phyloP scores from a whole-genome alignment of 2,329 filamentous ascomycete species.

The Tolypocladium sp. region DNA sequence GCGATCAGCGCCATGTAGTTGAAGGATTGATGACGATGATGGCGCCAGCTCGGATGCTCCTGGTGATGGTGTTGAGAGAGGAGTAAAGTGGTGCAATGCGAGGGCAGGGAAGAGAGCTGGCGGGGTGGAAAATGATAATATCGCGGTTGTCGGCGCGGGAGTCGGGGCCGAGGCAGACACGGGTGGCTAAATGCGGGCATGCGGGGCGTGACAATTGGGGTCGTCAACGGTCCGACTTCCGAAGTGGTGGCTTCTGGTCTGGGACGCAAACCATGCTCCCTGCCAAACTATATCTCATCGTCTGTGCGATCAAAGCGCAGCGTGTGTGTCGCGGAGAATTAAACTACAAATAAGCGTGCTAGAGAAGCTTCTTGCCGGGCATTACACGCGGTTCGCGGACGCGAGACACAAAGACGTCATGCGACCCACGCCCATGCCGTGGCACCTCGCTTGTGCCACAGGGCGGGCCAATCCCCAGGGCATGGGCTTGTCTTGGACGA shows the following conservation, averaged over 20 bases:
- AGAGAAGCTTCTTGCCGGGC: neutral
- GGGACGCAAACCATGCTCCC: too few relatives aligned
- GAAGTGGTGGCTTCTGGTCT: neutral
- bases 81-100: neutral
- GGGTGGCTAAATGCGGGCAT: neutral
- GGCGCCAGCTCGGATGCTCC: neutral
- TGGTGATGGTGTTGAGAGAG: neutral
- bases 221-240: neutral
- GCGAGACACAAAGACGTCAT: neutral
- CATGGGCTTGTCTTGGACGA: neutral
- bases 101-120: too few relatives aligned
- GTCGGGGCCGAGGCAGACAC: neutral
- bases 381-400: neutral
- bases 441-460: neutral
- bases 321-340: too few relatives aligned
- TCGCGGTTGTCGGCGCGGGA: conserved; percentile 2
- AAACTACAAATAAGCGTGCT: neutral
- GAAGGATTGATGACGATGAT: too few relatives aligned
- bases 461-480: neutral
- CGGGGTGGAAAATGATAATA: neutral
- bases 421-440: neutral
- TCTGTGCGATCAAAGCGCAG: too few relatives aligned
- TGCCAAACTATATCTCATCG: too few relatives aligned
- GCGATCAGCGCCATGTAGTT: neutral
- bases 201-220: neutral